phyloP scores from a whole-genome alignment of 768 basidiomycete species.

The Cyathus striatus region DNA sequence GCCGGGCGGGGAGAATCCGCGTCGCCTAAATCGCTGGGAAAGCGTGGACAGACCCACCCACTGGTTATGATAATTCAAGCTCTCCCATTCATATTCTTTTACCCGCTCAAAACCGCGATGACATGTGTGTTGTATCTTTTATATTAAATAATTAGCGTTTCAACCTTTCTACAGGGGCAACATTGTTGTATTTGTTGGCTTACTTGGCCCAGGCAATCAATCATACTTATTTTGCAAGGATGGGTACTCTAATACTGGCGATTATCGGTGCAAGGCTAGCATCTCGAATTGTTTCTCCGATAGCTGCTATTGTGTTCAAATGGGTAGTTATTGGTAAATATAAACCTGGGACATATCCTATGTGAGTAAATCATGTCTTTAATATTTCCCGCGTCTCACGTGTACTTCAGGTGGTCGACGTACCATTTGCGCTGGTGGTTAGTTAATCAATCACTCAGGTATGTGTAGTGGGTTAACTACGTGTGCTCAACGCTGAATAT shows the following conservation, averaged over 20 bases:
- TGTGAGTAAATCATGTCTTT: constrained; percentile 18
- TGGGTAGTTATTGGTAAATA: constrained; percentile 42
- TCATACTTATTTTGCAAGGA: constrained; percentile 25
- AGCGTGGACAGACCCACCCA: constrained; percentile 29
- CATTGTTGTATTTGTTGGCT: constrained; percentile 32
- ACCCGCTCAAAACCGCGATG: constrained; percentile 37
- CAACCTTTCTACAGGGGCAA: constrained; percentile 23
- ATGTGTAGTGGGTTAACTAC: not conserved
- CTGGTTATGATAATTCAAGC: constrained; percentile 34
- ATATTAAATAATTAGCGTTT: not conserved
- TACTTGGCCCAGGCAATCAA: constrained; percentile 21
- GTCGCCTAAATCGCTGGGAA: constrained; percentile 3
- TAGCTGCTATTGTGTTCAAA: constrained; percentile 36
- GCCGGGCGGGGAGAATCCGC: constrained; percentile 15
- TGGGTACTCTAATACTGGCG: constrained; percentile 25
- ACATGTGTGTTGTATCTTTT: constrained; percentile 23
- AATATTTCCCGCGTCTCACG: not conserved
- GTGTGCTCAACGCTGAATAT: not conserved
- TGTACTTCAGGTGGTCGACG: constrained; percentile 26
- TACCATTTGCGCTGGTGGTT: constrained; percentile 43
- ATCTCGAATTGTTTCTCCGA: constrained; percentile 29
- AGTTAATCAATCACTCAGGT: constrained; percentile 32
- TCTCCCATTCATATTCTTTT: constrained; percentile 37
- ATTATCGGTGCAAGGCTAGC: constrained; percentile 28
- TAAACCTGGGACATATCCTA: constrained; percentile 28